These are phyloP conservation scores for Sugiyamaella qingdaonensis DNA, from an alignment of 805 yeast genomes.

Conservation along the genomic window DNA sequence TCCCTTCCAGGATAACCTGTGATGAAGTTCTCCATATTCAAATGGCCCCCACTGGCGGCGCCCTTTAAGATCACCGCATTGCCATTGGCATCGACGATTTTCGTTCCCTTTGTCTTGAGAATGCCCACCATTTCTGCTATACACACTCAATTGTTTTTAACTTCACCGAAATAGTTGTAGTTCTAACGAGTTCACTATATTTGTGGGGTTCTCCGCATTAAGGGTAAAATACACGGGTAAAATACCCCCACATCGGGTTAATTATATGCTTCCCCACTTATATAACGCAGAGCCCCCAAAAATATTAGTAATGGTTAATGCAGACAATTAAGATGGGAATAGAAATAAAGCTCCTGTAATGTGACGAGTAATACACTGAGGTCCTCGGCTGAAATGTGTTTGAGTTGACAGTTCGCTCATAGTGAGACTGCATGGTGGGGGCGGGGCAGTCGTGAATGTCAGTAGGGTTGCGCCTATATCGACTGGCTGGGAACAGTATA, in stretches of 20 bases:
- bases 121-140: constrained; percentile 19
- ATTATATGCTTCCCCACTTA: background rate
- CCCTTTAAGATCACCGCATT: constrained; percentile 43
- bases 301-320: too few species aligned
- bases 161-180: background rate
- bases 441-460: too few species aligned
- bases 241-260: constrained; percentile 1
- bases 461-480: too few species aligned
- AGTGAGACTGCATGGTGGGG: too few species aligned
- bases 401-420: too few species aligned
- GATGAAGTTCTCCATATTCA: constrained; percentile 55
- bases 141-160: background rate
- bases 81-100: constrained; percentile 43
- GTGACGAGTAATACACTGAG: too few species aligned
- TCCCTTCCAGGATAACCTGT: constrained; percentile 55
- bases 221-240: background rate
- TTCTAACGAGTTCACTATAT: background rate
- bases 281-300: too few species aligned
- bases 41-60: constrained; percentile 44
- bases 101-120: constrained; percentile 43
- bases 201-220: background rate
- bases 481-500: too few species aligned
- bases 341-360: too few species aligned
- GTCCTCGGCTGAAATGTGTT: too few species aligned
- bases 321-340: too few species aligned